These are phyloP conservation scores for Zasmidium citrigriseum DNA, from an alignment of 2,329 filamentous ascomycete genomes.

Conservation along the genomic window DNA sequence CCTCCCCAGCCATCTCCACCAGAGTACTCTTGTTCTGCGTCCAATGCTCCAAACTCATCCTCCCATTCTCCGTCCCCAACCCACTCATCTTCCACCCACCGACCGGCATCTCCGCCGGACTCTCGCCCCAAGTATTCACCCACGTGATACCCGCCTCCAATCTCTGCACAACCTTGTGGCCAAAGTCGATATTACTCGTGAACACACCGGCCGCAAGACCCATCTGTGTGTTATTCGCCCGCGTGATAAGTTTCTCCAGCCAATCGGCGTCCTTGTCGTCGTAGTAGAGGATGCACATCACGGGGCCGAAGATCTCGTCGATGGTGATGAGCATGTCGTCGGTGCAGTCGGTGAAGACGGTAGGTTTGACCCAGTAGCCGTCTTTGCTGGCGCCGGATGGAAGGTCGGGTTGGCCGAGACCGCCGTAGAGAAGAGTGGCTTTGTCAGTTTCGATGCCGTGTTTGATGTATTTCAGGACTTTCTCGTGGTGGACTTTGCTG, in stretches of 20 bases:
- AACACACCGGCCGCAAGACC: slow-evolving; percentile 85
- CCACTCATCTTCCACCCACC: slow-evolving; percentile 92
- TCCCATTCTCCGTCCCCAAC: slow-evolving; percentile 82
- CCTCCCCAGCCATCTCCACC: slow-evolving; percentile 74
- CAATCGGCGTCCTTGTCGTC: slow-evolving; percentile 40
- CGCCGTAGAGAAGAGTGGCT: slow-evolving; percentile 73
- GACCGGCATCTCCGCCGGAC: slow-evolving; percentile 86
- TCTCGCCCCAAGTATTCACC: slow-evolving; percentile 94
- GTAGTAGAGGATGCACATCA: slow-evolving; percentile 80
- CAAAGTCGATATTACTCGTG: slow-evolving; percentile 70
- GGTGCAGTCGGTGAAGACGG: slow-evolving; percentile 82
- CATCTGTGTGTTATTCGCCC: slow-evolving; percentile 75
- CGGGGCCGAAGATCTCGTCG: slow-evolving; percentile 88
- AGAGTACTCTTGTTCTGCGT: slow-evolving; percentile 84
- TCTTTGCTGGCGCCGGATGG: slow-evolving; percentile 49
- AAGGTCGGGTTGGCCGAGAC: slow-evolving; percentile 57
- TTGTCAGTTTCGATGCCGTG: slow-evolving; percentile 73
- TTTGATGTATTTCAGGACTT: slow-evolving; percentile 74
- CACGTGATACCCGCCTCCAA: slow-evolving; percentile 86
- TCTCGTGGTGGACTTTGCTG: slow-evolving; percentile 71
- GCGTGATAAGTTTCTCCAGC: slow-evolving; percentile 68
- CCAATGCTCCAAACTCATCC: slow-evolving; percentile 77
- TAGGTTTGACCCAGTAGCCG: slow-evolving; percentile 84
- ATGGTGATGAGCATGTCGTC: slow-evolving; percentile 77
- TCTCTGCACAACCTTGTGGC: slow-evolving; percentile 69